Evolutionary conservation across 805 yeast genomes (phyloP).

Genomic region (Ogataea parapolymorpha): DNA sequence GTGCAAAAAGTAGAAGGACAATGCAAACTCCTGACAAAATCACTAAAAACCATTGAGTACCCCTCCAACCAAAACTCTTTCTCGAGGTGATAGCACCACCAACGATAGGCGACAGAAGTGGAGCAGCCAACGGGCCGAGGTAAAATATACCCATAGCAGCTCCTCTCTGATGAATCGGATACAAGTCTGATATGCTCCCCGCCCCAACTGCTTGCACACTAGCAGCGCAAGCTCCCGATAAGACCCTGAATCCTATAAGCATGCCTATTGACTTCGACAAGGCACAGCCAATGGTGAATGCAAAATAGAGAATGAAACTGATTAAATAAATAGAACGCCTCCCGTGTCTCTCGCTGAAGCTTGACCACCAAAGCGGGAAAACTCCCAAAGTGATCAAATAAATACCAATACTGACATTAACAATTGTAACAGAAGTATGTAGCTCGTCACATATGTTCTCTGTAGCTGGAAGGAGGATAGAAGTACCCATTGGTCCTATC

Average conservation of each 20-base stretch:
- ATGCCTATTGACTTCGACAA: conserved; percentile 56
- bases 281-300: conserved; percentile 72
- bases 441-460: conserved; percentile 53
- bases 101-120: conserved; percentile 71
- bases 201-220: conserved; percentile 89
- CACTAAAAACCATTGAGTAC: conserved; percentile 82
- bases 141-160: conserved; percentile 76
- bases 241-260: conserved; percentile 64
- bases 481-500: conserved; percentile 88
- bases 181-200: conserved; percentile 79
- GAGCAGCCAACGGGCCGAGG: conserved; percentile 79
- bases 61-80: conserved; percentile 78
- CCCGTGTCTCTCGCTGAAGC: conserved; percentile 71
- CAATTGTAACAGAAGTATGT: conserved; percentile 54
- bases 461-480: conserved; percentile 77
- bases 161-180: conserved; percentile 65
- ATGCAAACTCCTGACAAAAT: conserved; percentile 57
- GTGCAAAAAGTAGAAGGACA: conserved; percentile 45
- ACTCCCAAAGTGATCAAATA: conserved; percentile 72
- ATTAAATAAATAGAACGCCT: conserved; percentile 69
- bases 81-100: conserved; percentile 66
- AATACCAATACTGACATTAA: conserved; percentile 77
- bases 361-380: conserved; percentile 88
- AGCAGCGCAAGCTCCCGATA: conserved; percentile 79
- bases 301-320: conserved; percentile 60